Evolutionary conservation across 257 asterid species (phyloP), one percentile per base, ranked within the genome.

Genomic region (Solanum acaule): DNA sequence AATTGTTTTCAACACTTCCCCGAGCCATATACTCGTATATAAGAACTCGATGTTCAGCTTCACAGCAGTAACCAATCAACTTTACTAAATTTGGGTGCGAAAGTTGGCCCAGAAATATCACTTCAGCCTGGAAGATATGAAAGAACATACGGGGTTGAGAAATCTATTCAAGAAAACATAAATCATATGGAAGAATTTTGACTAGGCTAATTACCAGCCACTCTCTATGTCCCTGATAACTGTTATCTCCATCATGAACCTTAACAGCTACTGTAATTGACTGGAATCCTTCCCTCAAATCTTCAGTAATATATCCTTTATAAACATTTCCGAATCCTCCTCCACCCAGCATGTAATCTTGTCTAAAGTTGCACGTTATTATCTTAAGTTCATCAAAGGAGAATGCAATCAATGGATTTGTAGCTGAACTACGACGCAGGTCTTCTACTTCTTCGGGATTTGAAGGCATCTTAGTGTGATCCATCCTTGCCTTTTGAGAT

Each of bases 281-380:
- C 56, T 93, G 88, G 34, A 91, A 87, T 38, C 94, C 97, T 25
- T 90, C 86, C 85, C 87, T 90, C 59, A 90, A 76, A 56, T 92
- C 95, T 59, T 92, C 94, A 8, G 94, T 78, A 87, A 96, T 82
- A 89, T 89, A 93, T 12, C 99, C 99, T 91, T 97, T 97, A 89
- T 95, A 97, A 34, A 97, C 99, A 44, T 87, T 96, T 79, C 99
- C 99, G 75, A 97, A 97, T 88, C 99, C 99, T 83, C 99, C 99
- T 56, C 97, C 98, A 10, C 99, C 99, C 88, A 97, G 82, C 98
- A 96, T 92, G 91, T 92, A 90, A 92, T 97, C 99, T 87, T 93
- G 98, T 90, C 98, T 92, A 92, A 97, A 97, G 91, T 95, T 96
- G 18, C 88, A 94, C 6, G 99, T 97, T 25, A 96, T 93, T 87